These are phyloP conservation scores for Coemansia sp. DNA, from an alignment of 192 early-diverging fungal genomes.

Conservation along the genomic window DNA sequence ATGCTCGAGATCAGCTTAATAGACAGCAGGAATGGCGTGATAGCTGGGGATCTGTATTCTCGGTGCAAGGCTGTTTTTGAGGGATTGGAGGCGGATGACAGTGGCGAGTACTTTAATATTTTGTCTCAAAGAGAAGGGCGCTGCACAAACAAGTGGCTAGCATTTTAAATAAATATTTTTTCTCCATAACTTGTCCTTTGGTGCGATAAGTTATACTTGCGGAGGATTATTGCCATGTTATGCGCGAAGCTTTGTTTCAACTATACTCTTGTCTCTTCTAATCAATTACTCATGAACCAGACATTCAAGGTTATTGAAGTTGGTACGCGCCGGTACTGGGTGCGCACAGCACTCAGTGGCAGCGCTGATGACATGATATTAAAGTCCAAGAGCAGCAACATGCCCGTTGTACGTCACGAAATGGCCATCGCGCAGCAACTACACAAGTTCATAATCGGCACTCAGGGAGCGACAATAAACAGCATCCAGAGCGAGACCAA, in stretches of 20 bases:
- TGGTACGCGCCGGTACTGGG: conserved; percentile 22
- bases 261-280: too few species aligned
- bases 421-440: conserved; percentile 16
- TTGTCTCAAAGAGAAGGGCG: neutral
- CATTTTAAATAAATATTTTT: too few species aligned
- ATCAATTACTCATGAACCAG: neutral
- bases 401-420: neutral
- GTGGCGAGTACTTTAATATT: neutral
- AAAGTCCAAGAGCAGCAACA: neutral
- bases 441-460: conserved; percentile 25
- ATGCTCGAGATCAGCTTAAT: neutral
- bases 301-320: conserved; percentile 8
- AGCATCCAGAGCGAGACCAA: conserved; percentile 8
- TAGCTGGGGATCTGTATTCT: neutral
- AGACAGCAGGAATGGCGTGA: neutral
- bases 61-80: neutral
- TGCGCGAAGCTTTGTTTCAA: too few species aligned
- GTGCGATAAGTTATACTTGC: too few species aligned
- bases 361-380: neutral
- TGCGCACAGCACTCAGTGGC: conserved; percentile 11
- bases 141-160: neutral
- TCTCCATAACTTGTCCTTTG: too few species aligned
- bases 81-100: neutral
- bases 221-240: too few species aligned
- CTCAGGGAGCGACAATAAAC: neutral